These are phyloP conservation scores for Apophysomyces sp. DNA, from an alignment of 371 early-diverging fungal genomes.

Conservation along the genomic window DNA sequence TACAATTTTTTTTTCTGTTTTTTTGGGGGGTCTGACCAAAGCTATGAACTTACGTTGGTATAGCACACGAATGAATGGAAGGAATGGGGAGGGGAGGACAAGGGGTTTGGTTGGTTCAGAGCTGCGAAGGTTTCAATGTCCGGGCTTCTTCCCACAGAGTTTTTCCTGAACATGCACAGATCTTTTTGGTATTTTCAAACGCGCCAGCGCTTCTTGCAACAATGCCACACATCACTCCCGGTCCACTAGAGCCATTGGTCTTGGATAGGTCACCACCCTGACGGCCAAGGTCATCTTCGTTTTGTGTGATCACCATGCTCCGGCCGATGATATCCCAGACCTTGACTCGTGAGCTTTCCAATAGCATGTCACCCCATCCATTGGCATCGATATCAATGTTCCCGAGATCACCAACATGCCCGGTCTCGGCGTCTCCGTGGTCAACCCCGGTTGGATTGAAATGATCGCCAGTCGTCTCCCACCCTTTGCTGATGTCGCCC, in stretches of 20 bases:
- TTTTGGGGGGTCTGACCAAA: too few relatives aligned
- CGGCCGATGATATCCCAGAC: conserved; percentile 90
- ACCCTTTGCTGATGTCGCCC: conserved; percentile 76
- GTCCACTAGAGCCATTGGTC: conserved; percentile 59
- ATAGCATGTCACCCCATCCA: conserved; percentile 75
- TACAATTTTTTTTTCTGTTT: too few relatives aligned
- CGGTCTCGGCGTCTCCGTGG: conserved; percentile 55
- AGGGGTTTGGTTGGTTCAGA: too few relatives aligned
- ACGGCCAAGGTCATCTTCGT: conserved; percentile 57
- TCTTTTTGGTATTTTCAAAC: conserved; percentile 85
- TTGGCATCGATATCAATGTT: conserved; percentile 65
- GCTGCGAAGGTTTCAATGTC: background rate
- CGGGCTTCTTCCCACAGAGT: conserved; percentile 88
- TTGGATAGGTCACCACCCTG: conserved; percentile 21
- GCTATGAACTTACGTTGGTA: background rate
- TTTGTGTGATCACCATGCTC: conserved; percentile 69
- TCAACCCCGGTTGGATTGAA: conserved; percentile 55
- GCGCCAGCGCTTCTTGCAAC: conserved; percentile 88
- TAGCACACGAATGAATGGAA: background rate
- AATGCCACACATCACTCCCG: conserved; percentile 77
- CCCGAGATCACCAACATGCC: conserved; percentile 71
- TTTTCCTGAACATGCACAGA: conserved; percentile 86
- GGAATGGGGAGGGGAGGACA: too few relatives aligned
- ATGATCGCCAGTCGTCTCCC: conserved; percentile 57
- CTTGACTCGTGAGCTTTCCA: conserved; percentile 69